Conservation (phyloP, 2,329 filamentous ascomycete genomes). For the Dissoconium aciculare region DNA sequence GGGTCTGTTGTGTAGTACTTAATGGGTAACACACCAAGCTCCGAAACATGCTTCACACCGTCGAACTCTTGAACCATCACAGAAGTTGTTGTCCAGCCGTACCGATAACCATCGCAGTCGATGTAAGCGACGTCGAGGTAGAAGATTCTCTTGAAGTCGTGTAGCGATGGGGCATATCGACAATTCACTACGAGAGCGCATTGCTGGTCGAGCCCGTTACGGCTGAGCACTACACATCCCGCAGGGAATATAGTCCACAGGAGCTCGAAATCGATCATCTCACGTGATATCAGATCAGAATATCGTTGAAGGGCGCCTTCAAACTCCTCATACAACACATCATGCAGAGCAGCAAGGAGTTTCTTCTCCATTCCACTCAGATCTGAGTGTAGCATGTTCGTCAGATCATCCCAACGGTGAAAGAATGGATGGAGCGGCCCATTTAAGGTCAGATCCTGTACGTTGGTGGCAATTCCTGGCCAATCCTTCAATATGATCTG, state of each 20-base stretch:
- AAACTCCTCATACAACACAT: conserved; percentile 6
- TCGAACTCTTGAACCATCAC: conserved; percentile 4
- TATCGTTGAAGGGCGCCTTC: too few species aligned
- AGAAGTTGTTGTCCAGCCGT: conserved; percentile 7
- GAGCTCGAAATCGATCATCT: conserved; percentile 9
- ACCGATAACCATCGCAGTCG: conserved; percentile 8
- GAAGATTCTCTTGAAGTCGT: too few species aligned
- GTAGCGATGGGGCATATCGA: too few species aligned
- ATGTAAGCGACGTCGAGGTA: too few species aligned
- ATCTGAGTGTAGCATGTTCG: too few species aligned
- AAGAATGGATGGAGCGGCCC: conserved; percentile 21
- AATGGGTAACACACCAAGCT: conserved; percentile 4
- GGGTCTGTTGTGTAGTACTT: too few species aligned
- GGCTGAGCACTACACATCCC: conserved; percentile 6
- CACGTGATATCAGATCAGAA: too few species aligned
- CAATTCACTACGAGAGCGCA: too few species aligned
- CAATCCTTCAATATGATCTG: too few species aligned
- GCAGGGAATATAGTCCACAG: conserved; percentile 12
- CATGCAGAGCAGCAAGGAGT: conserved; percentile 6
- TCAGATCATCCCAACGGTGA: conserved; percentile 8
- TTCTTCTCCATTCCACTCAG: too few species aligned
- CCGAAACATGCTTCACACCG: conserved; percentile 6
- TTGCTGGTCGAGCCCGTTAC: conserved; percentile 5
- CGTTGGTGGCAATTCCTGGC: conserved; percentile 20
- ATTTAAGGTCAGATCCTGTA: conserved; percentile 22